Evolutionary conservation across 192 early-diverging fungal species (phyloP).

Genomic region (Pilobolus umbonatus): DNA sequence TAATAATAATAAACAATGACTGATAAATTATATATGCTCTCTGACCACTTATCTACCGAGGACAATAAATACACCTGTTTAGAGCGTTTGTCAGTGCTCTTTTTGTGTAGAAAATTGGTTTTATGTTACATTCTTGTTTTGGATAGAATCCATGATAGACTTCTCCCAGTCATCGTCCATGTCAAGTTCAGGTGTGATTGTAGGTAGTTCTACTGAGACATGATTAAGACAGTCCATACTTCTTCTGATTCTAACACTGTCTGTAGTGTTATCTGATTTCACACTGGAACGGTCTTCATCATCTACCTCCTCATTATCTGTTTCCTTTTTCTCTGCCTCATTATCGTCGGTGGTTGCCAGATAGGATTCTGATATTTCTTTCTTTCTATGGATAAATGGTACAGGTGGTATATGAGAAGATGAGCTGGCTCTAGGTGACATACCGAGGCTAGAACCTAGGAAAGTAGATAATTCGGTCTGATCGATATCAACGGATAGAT

Average conservation of each 20-base stretch:
- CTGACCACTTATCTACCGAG: no score
- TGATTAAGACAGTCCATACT: not conserved
- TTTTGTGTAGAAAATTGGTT: no score
- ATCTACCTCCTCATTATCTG: not conserved
- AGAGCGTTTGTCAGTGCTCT: no score
- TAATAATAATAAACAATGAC: no score
- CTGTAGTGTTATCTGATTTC: no score
- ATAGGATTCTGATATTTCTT: slow-evolving; percentile 1
- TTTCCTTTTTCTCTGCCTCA: not conserved
- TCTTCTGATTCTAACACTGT: not conserved
- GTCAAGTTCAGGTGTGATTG: not conserved
- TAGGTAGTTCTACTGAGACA: not conserved
- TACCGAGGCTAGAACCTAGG: slow-evolving; percentile 2
- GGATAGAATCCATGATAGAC: not conserved
- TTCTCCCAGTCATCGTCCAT: slow-evolving; percentile 1
- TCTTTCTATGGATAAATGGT: slow-evolving; percentile 1
- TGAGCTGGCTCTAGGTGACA: not conserved
- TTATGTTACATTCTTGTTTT: slow-evolving; percentile 2
- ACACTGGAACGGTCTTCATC: no score
- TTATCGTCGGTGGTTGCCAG: no score
- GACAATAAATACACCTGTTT: no score
- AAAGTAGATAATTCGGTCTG: slow-evolving; percentile 1
- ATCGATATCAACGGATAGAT: slow-evolving; percentile 10
- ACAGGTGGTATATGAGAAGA: not conserved
- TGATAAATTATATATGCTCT: no score